Percentiles rank a stretch among this genome's conserved stretches.
These are phyloP conservation scores for Pezicula rhizophila DNA, from an alignment of 2,329 filamentous ascomycete genomes.

Conservation along the genomic window DNA sequence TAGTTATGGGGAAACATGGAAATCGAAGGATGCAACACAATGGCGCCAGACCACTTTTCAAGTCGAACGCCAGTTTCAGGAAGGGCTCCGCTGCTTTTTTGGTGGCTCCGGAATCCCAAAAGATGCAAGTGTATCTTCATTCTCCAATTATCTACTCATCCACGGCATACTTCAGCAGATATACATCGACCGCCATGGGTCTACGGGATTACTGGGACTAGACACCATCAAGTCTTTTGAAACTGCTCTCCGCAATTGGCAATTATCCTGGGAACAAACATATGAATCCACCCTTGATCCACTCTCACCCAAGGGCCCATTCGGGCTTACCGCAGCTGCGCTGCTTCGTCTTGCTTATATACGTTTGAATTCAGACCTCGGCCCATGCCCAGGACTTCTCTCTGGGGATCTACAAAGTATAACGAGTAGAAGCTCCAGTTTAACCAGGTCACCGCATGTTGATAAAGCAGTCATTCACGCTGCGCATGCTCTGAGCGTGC, in stretches of 20 bases:
- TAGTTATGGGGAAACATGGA: neutral
- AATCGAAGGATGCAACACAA: neutral
- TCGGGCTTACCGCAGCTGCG: conserved; percentile 60
- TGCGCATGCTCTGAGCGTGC: conserved; percentile 61
- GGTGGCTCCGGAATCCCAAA: neutral
- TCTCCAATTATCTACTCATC: neutral
- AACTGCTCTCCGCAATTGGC: conserved; percentile 48
- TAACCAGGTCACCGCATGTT: conserved; percentile 54
- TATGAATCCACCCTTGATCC: conserved; percentile 32
- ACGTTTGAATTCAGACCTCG: conserved; percentile 59
- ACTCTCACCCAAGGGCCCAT: conserved; percentile 36
- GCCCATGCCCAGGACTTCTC: conserved; percentile 56
- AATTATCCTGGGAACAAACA: conserved; percentile 48
- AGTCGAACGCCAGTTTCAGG: neutral
- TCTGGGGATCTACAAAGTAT: conserved; percentile 58
- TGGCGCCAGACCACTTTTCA: neutral
- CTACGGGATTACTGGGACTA: neutral
- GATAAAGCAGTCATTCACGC: conserved; percentile 62
- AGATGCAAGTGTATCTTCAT: neutral
- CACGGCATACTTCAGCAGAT: neutral
- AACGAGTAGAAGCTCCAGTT: conserved; percentile 50
- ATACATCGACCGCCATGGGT: neutral
- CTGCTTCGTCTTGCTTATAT: conserved; percentile 58
- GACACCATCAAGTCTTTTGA: conserved; percentile 6
- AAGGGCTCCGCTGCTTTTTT: neutral